Evolutionary conservation across 176 grass and related monocot species (phyloP).

Genomic region (Ampelocalamus luodianensis): DNA sequence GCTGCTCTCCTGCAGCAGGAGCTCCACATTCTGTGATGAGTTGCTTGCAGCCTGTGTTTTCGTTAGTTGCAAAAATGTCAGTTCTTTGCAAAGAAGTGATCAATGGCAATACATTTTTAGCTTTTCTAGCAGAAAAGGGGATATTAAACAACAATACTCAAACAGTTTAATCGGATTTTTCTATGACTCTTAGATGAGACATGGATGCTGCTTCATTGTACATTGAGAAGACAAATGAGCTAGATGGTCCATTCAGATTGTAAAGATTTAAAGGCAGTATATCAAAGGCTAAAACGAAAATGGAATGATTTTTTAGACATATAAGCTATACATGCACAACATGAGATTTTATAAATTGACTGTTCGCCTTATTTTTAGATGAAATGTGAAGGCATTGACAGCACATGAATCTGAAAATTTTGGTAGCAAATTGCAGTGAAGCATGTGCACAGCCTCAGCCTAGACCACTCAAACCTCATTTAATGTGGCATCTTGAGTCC

Average conservation of each 20-base stretch:
- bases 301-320: not conserved
- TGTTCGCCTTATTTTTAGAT: not conserved
- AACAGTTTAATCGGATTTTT: not conserved
- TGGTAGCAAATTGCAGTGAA: not conserved
- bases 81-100: not conserved
- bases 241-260: not conserved
- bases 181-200: not conserved
- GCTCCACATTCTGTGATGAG: slow-evolving; percentile 95
- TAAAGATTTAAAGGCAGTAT: slow-evolving; percentile 2
- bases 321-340: not conserved
- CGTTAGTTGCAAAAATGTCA: slow-evolving; percentile 14
- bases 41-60: slow-evolving; percentile 81
- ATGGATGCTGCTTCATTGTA: not conserved
- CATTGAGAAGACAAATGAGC: not conserved
- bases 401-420: slow-evolving; percentile 20
- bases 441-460: slow-evolving; percentile 26
- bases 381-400: not conserved
- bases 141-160: not conserved
- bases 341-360: slow-evolving; percentile 7
- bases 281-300: not conserved
- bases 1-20: slow-evolving; percentile 98
- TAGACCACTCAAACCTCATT: slow-evolving; percentile 46
- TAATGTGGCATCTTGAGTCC: slow-evolving; percentile 48
- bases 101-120: not conserved
- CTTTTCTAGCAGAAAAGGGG: not conserved